Evolutionary conservation across 2,329 filamentous ascomycete species (phyloP), one percentile per base, ranked within the genome.

Genomic region (Lachnellula arida): DNA sequence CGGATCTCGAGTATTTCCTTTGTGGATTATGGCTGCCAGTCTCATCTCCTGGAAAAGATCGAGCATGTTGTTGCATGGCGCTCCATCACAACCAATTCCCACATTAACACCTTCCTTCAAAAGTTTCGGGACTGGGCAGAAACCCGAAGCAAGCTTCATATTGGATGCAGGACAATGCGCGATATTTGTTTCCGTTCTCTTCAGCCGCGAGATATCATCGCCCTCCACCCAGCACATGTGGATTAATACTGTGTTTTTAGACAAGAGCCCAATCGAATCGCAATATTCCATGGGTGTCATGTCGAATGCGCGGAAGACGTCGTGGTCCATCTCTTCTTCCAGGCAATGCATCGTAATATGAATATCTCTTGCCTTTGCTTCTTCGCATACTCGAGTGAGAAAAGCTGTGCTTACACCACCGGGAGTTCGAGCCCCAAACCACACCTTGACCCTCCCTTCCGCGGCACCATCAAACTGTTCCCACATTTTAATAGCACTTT

Each of bases 401-500:
- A 46, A 32, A 15, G 14, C n/a, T 14, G 19, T 42, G 25, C 8
- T 49, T 34, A 53, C 44, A 3, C 51, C 51, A 14, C 55, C 55
- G 8, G 55, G 55, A 11, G 49, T 56, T n/a, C 51, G 22, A 9
- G 70, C 71, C 8, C 70, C 71, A 59, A 73, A 72, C 71, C 71
- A 73, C 9, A 73, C 68, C 28, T 65, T 60, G 47, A 73, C 71
- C 39, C 71, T 59, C 17, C 65, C 71, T 37, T 72, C 57, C 9
- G 70, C 70, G 23, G 63, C 64, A 5, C 63, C 65, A 57, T 73
- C 59, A 67, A 68, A 73, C 49, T 68, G 69, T 59, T 72, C 68
- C 49, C 65, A 59, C 54, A 59, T 57, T n/a, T 48, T 52, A 14
- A 59, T 50, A 19, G 54, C 57, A 39, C 39, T 39, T 5, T 46